Evolutionary conservation across 2,329 filamentous ascomycete species (phyloP), one percentile per base, ranked within the genome.

Genomic region (Blumeria hordei): DNA sequence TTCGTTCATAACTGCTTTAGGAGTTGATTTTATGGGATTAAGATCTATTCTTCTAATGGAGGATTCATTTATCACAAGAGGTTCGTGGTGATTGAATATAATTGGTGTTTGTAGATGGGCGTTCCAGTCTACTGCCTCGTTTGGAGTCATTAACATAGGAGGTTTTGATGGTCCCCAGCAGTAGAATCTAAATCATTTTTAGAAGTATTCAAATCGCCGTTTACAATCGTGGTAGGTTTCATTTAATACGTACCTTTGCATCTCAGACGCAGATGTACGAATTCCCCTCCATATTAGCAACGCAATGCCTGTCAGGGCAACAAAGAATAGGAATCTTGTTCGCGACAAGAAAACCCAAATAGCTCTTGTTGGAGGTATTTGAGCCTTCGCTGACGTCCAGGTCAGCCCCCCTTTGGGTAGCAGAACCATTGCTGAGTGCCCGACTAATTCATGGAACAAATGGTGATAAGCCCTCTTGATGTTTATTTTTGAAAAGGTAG

Each of bases 151-250:
- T 60, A 92, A 80, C 80, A 94, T 93, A 54, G 92, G 92, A n/a
- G 92, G 79, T 72, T 93, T 95, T 28, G 83, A 79, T 12, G 92
- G 90, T 11, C 92, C 92, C 77, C 88, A 96, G 73, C 92, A 98
- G 71, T 94, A 94, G 70, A 94, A 95, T 70, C 90, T 96, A 65
- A 59, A 59, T 39, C 21, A 28, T 28, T 28, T 28, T 28, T 28
- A 28, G 21, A 57, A 41, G 54, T 16, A 53, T 18, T 36, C 32
- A 36, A 16, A 33, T 52, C 37, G 33, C 45, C 35, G 39, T 36
- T 32, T 6, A 52, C 2, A n/a, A n/a, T 41, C 37, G 28, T 14
- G 39, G 52, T 47, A 37, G 54, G 53, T 12, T 7, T 34, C 37
- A 18, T 16, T 33, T 1, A 58, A 56, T 53, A 57, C 62, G 57